Conservation (phyloP, 805 yeast species). For the Candida gorgasii region DNA sequence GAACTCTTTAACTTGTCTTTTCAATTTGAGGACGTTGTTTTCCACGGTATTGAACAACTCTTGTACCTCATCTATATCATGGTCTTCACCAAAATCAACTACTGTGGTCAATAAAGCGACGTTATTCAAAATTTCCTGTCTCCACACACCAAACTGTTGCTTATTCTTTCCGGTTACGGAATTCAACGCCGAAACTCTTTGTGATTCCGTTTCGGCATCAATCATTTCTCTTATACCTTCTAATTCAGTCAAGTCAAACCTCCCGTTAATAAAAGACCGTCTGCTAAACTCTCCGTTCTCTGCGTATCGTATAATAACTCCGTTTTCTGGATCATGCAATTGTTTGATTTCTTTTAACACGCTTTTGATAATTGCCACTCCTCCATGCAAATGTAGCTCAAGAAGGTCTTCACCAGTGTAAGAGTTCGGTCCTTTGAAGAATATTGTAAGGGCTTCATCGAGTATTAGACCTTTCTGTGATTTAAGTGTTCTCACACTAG, state of each 20-base stretch:
- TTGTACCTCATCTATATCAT: constrained; percentile 69
- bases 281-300: constrained; percentile 91
- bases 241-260: constrained; percentile 82
- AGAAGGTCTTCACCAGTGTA: constrained; percentile 91
- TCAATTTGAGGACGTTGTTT: constrained; percentile 40
- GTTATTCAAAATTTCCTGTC: constrained; percentile 59
- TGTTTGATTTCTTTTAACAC: constrained; percentile 62
- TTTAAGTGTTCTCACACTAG: constrained; percentile 61
- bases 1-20: constrained; percentile 46
- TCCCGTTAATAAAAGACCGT: constrained; percentile 82
- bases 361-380: constrained; percentile 75
- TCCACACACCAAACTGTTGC: constrained; percentile 60
- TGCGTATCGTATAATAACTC: constrained; percentile 66
- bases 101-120: constrained; percentile 82
- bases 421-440: constrained; percentile 70
- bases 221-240: constrained; percentile 89
- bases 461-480: constrained; percentile 41
- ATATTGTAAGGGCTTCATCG: constrained; percentile 76
- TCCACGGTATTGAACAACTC: constrained; percentile 54
- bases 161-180: constrained; percentile 73
- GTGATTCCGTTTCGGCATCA: constrained; percentile 92
- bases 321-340: constrained; percentile 47
- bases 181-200: constrained; percentile 70
- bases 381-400: constrained; percentile 94
- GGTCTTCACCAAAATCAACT: constrained; percentile 94